Evolutionary conservation across 1,139 yeast species (phyloP).

Genomic region (Scheffersomyces quercinus): DNA sequence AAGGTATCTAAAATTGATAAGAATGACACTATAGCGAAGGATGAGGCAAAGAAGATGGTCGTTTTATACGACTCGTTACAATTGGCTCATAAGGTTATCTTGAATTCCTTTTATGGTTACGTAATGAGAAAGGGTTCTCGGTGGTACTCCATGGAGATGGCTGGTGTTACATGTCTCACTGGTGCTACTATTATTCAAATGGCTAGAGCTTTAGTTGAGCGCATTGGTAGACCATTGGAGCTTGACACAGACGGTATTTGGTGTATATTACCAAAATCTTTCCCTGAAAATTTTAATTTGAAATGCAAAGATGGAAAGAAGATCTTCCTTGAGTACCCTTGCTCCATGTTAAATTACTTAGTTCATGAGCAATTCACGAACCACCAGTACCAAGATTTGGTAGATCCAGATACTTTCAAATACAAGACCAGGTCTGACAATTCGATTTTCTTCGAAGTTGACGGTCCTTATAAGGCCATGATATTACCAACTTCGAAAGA

Average conservation of each 20-base stretch:
- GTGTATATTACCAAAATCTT: slow-evolving; percentile 93
- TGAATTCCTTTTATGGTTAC: slow-evolving; percentile 96
- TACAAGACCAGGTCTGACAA: slow-evolving; percentile 85
- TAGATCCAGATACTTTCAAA: slow-evolving; percentile 64
- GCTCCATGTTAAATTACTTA: slow-evolving; percentile 92
- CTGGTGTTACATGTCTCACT: slow-evolving; percentile 96
- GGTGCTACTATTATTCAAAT: slow-evolving; percentile 98
- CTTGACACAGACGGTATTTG: slow-evolving; percentile 99
- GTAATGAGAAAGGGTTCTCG: slow-evolving; percentile 99
- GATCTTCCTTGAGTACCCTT: slow-evolving; percentile 82
- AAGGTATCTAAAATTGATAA: slow-evolving; percentile 59
- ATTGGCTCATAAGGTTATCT: slow-evolving; percentile 93
- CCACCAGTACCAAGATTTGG: slow-evolving; percentile 87
- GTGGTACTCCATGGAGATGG: slow-evolving; percentile 99
- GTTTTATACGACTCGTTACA: slow-evolving; percentile 93
- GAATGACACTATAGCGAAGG: slow-evolving; percentile 58
- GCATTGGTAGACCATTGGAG: slow-evolving; percentile 93
- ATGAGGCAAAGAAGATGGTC: slow-evolving; percentile 92
- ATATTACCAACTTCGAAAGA: slow-evolving; percentile 95
- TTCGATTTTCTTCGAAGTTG: slow-evolving; percentile 96
- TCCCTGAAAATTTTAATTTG: slow-evolving; percentile 85
- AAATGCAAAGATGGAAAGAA: slow-evolving; percentile 76
- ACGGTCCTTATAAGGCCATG: slow-evolving; percentile 99
- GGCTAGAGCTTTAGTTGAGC: slow-evolving; percentile 92
- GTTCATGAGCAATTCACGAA: slow-evolving; percentile 92